Conservation (phyloP, 2,329 filamentous ascomycete species). For the Phyllachora maydis region DNA sequence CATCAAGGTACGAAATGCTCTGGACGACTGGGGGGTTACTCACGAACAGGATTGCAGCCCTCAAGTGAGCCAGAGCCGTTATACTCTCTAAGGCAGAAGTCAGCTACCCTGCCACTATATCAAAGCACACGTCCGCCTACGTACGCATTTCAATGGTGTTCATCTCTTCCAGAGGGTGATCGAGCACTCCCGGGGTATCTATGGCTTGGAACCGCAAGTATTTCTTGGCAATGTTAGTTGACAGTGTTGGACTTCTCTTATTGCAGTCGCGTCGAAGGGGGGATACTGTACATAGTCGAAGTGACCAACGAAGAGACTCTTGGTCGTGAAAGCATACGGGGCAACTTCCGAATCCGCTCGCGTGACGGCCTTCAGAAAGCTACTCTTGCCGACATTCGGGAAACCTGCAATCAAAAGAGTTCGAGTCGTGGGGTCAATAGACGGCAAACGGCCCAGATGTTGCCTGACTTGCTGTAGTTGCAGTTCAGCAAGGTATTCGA, state of each 20-base stretch:
- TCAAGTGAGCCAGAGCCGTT: constrained; percentile 88
- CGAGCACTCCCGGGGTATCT: constrained; percentile 94
- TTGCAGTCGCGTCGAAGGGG: no score
- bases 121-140: no score
- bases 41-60: constrained; percentile 92
- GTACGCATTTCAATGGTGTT: constrained; percentile 99
- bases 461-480: constrained; percentile 94
- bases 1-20: no score
- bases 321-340: constrained; percentile 84
- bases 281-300: no score
- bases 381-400: constrained; percentile 94
- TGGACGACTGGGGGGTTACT: no score
- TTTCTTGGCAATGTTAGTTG: no score
- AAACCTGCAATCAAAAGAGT: constrained; percentile 95
- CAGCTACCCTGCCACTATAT: no score
- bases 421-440: constrained; percentile 95
- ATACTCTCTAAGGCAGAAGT: no score
- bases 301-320: constrained; percentile 91
- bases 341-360: constrained; percentile 92
- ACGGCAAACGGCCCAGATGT: constrained; percentile 84
- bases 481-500: no score
- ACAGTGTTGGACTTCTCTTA: no score
- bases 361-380: constrained; percentile 81
- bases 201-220: constrained; percentile 48
- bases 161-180: constrained; percentile 97